Evolutionary conservation across 768 basidiomycete species (phyloP), one percentile per base, ranked within the genome.

Genomic region (Leccinum uliginosum): DNA sequence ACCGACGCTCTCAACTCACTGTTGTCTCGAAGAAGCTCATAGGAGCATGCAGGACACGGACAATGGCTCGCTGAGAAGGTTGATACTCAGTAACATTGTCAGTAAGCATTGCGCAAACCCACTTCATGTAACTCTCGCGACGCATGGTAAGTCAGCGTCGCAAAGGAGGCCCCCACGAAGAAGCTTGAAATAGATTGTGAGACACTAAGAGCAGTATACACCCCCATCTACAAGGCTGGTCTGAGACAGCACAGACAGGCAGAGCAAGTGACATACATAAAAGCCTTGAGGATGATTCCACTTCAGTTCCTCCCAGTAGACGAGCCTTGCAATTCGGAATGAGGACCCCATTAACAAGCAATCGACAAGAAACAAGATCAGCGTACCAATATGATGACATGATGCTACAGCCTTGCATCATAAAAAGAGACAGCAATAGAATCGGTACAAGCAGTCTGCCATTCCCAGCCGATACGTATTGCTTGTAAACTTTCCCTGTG

Each of bases 11-110:
- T 40, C 43, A 21, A 64, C 76, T 63, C 64, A 86, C 85, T 5
- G 89, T 90, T 2, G 86, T 93, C 66, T 95, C 93, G 65, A 93
- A 95, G 75, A 93, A 93, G 5, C 83, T 84, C 86, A 91, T 92
- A 0, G 92, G 92, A 1, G 91, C 90, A 67, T 85, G 82, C 80
- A 95, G 83, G 50, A 93, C 81, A 23, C 86, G 82, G 8, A 75
- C 72, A 54, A 89, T 80, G 6, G 89, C 84, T 59, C 71, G 73
- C 84, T 86, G 43, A 47, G 32, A 51, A 45, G 48, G 50, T 55
- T 27, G 14, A 29, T 38, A 6, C 14, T 50, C 2, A 49, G 32
- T 21, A 11, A 35, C 11, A 14, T 21, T 48, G 27, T 40, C 4
- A 48, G 8, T 6, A 2, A 55, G 19, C 8, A 43, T 15, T 11